phyloP scores from a whole-genome alignment of 192 early-diverging fungal species.

The Phlyctochytrium bullatum region DNA sequence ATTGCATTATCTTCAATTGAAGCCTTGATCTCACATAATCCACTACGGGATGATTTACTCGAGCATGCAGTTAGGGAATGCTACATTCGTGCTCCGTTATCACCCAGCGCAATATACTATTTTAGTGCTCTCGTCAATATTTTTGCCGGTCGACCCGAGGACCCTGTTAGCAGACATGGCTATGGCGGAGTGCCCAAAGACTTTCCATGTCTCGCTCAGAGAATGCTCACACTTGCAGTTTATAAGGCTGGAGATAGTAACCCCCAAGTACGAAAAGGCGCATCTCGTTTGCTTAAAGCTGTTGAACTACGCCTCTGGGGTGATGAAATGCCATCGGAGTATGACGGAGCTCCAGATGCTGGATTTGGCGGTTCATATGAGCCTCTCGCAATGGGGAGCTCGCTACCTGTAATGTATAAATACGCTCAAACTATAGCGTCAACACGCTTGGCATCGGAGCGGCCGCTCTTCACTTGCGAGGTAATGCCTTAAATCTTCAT shows the following conservation, averaged over 20 bases:
- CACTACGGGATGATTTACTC: conserved; percentile 46
- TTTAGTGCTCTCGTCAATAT: conserved; percentile 76
- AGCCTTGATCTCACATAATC: conserved; percentile 59
- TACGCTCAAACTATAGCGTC: conserved; percentile 72
- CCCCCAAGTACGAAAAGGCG: conserved; percentile 64
- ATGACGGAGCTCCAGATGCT: conserved; percentile 15
- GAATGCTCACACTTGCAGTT: conserved; percentile 51
- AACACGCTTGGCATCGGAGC: conserved; percentile 61
- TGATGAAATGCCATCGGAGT: conserved; percentile 20
- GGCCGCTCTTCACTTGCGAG: conserved; percentile 62
- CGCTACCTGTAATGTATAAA: conserved; percentile 75
- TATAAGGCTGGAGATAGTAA: conserved; percentile 76
- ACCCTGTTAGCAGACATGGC: conserved; percentile 3
- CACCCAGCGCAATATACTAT: conserved; percentile 48
- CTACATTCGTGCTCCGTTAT: conserved; percentile 60
- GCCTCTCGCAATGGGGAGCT: conserved; percentile 62
- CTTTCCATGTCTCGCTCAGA: conserved; percentile 63
- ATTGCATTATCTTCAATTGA: conserved; percentile 64
- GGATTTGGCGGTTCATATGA: conserved; percentile 38
- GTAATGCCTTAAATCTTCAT: conserved; percentile 16
- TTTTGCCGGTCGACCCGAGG: conserved; percentile 50
- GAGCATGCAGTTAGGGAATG: conserved; percentile 68
- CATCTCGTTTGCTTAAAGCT: conserved; percentile 67
- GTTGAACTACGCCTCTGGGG: conserved; percentile 64
- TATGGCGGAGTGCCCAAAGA: conserved; percentile 15